These are phyloP conservation scores for Diaporthe sp. DNA, from an alignment of 2,329 filamentous ascomycete species.

Conservation along the genomic window DNA sequence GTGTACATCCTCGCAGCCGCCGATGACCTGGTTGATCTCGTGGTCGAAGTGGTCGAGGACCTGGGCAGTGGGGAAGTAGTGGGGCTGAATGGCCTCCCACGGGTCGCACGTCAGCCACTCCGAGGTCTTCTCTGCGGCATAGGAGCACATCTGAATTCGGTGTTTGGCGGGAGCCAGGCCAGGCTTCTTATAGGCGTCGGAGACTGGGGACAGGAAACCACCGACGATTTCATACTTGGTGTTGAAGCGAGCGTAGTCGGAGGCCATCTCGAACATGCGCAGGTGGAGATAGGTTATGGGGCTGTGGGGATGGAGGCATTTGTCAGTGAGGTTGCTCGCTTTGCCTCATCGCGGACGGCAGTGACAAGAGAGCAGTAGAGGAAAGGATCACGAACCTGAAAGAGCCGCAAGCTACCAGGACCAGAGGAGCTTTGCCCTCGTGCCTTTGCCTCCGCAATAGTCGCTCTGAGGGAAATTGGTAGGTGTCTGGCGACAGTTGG, in stretches of 20 bases:
- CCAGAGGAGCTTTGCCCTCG: conserved; percentile 49
- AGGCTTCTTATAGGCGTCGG: conserved; percentile 79
- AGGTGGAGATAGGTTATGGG: conserved; percentile 49
- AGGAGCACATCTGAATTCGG: conserved; percentile 86
- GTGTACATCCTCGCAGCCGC: conserved; percentile 77
- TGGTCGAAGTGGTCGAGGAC: conserved; percentile 89
- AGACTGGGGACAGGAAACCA: conserved; percentile 84
- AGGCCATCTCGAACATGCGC: conserved; percentile 54
- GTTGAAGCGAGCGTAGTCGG: conserved; percentile 53
- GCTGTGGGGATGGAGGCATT: conserved; percentile 29
- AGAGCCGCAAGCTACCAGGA: conserved; percentile 52
- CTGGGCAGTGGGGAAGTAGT: conserved; percentile 89
- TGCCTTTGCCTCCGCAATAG: conserved; percentile 44
- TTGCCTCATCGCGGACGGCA: neutral
- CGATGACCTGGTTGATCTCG: conserved; percentile 85
- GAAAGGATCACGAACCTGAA: conserved; percentile 45
- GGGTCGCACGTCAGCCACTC: conserved; percentile 89
- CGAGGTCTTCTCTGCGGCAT: conserved; percentile 81
- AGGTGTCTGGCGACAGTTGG: conserved; percentile 40
- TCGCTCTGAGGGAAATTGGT: conserved; percentile 46
- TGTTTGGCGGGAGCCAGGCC: conserved; percentile 81
- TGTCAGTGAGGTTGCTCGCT: conserved; percentile 21
- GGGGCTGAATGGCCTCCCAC: conserved; percentile 87
- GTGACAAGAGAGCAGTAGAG: too few relatives aligned
- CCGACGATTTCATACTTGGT: conserved; percentile 82